A percentile compares a stretch with the other conserved stretches of the same genome.
Conservation (phyloP, 148 eudicot genomes). For the Silene latifolia region DNA sequence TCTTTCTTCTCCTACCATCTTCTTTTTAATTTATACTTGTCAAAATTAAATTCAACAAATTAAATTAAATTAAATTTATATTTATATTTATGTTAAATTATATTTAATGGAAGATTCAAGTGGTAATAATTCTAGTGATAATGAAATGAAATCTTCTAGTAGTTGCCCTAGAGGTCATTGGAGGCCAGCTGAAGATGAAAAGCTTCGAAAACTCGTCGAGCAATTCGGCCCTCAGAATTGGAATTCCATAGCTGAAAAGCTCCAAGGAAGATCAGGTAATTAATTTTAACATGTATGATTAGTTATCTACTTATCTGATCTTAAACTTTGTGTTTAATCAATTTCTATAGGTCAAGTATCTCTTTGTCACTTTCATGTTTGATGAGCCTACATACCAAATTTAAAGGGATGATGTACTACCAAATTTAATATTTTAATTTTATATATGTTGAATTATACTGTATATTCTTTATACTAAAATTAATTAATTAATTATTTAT, state of each 20-base stretch:
- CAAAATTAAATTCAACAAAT: constrained; percentile 7
- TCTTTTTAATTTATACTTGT: neutral
- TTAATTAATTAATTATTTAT: neutral
- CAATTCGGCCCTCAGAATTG: constrained; percentile 88
- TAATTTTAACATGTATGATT: no score
- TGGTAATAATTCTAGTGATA: constrained; percentile 39
- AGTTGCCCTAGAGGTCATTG: constrained; percentile 91
- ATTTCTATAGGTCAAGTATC: neutral
- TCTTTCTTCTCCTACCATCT: constrained; percentile 5
- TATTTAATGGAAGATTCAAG: constrained; percentile 46
- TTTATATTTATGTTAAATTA: neutral
- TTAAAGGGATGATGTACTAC: constrained; percentile 13
- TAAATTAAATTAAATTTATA: no score
- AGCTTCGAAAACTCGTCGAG: constrained; percentile 75
- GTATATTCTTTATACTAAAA: neutral
- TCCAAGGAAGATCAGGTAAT: constrained; percentile 93
- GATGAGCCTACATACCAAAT: constrained; percentile 10
- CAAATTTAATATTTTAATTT: constrained; percentile 4
- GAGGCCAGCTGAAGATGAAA: constrained; percentile 94
- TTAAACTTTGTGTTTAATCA: neutral
- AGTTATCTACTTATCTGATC: neutral
- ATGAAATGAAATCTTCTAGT: constrained; percentile 35
- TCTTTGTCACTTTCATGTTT: constrained; percentile 12
- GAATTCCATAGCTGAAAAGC: constrained; percentile 93
- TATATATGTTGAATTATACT: neutral